Evolutionary conservation across 306 rosid genomes (phyloP).

Genomic region (Vigna radiata): DNA sequence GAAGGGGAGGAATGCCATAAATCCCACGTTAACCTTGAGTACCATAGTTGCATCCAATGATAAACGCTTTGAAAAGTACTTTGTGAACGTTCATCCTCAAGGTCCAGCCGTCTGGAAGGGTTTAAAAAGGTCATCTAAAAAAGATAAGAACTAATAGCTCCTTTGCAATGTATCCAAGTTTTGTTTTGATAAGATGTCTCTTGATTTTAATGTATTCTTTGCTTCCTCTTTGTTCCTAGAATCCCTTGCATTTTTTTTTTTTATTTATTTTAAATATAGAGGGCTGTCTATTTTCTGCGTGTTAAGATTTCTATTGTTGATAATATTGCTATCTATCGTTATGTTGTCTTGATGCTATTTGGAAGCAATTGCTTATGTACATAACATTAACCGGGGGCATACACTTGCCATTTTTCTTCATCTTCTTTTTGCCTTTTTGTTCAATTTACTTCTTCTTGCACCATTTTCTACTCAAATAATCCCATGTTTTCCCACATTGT

Average conservation of each 20-base stretch:
- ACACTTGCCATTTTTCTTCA: neutral
- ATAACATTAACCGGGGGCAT: neutral
- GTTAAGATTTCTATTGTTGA: conserved; percentile 6
- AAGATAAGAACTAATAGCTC: conserved; percentile 36
- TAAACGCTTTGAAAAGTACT: conserved; percentile 60
- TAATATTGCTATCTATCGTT: neutral
- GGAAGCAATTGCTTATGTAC: neutral
- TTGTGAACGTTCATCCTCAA: conserved; percentile 75
- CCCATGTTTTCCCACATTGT: neutral
- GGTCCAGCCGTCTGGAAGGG: conserved; percentile 69
- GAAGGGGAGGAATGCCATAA: conserved; percentile 60
- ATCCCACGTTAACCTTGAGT: conserved; percentile 61
- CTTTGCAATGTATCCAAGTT: conserved; percentile 21
- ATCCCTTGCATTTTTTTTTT: conserved; percentile 20
- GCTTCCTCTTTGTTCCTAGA: neutral
- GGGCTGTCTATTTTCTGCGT: conserved; percentile 2
- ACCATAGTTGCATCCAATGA: conserved; percentile 69
- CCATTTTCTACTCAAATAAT: neutral
- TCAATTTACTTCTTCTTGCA: neutral
- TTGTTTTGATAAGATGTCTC: conserved; percentile 23
- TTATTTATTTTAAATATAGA: conserved; percentile 13
- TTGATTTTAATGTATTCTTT: conserved; percentile 1
- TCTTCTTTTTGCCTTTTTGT: neutral
- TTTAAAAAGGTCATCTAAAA: conserved; percentile 47
- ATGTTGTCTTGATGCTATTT: conserved; percentile 1